A percentile compares a stretch with the other conserved stretches of the same genome.
phyloP scores from a whole-genome alignment of 1,284 basidiomycete species.

The Ceratobasidium sp. region DNA sequence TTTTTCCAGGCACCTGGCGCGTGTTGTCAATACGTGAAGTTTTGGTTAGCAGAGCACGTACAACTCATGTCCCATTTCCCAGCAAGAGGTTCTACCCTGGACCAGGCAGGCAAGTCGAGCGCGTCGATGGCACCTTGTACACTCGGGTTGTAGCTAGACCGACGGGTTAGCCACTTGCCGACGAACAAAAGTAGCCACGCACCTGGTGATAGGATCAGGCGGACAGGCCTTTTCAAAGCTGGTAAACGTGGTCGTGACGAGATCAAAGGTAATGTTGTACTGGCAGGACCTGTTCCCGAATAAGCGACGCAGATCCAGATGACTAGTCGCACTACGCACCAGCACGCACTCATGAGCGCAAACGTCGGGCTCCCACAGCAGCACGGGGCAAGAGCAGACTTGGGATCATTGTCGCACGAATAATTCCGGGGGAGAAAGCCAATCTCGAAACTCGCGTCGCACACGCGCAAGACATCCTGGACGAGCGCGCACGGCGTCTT shows the following conservation, averaged over 20 bases:
- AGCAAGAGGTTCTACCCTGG: constrained; percentile 21
- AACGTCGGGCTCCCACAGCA: constrained; percentile 45
- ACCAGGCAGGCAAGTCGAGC: constrained; percentile 34
- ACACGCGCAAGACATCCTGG: constrained; percentile 40
- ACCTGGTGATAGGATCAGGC: constrained; percentile 41
- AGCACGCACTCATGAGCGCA: constrained; percentile 45
- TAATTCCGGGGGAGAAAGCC: constrained; percentile 34
- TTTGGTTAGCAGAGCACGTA: background rate
- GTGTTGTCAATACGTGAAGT: background rate
- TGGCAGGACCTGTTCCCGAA: constrained; percentile 33
- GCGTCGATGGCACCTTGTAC: constrained; percentile 32
- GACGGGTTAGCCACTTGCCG: no score
- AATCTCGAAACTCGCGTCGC: constrained; percentile 15
- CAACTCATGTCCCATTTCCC: constrained; percentile 43
- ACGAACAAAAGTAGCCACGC: background rate
- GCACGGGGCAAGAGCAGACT: constrained; percentile 30
- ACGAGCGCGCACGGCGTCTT: constrained; percentile 38
- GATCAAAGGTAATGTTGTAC: constrained; percentile 44
- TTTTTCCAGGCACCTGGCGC: constrained; percentile 38
- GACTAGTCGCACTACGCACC: constrained; percentile 11
- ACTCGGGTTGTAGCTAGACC: constrained; percentile 22
- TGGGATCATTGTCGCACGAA: constrained; percentile 20
- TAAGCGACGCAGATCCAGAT: background rate
- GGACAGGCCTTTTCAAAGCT: constrained; percentile 38
- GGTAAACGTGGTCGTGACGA: constrained; percentile 42